Base-by-base conservation (phyloP, 768 basidiomycete species). In the Lactarius psammicola region DNA sequence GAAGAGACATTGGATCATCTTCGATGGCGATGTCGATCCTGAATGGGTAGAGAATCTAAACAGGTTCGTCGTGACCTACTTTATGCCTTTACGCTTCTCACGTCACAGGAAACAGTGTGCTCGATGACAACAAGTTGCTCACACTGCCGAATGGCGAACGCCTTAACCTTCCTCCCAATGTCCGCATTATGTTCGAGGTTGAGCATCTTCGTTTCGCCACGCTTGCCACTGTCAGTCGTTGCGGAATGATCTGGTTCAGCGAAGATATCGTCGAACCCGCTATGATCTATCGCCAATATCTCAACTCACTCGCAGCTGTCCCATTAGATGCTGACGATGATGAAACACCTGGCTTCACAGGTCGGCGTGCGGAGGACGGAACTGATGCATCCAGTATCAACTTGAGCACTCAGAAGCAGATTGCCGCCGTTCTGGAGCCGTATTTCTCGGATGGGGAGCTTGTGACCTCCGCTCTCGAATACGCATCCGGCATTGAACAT, bases 181-280 rank as follows among this genome's bases (percentile, higher is more conserved):
- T 99, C 26, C 89, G 97, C 61, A 95, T 99, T 76, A 96, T 99
- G 94, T 98, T 99, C 75, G 97, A 99, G 75, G 97, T 98, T 63
- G 97, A 98, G 75, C 94, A 97, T 75, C 85, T 99, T 70, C 90
- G 88, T 72, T 99, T 95, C 75, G 97, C 97, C 0, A 99, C 97
- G 4, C 87, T 91, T 61, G 97, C 97, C 18, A 99, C 97, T 31
- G 97, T 99, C 81, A 97, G 94, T 85, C 95, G 97, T 63, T 99
- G 97, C 73, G 97, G 97, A 75, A 99, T 99, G 97, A 96, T 99
- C 71, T 99, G 97, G 97, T 99, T 99, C 80, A 98, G 95, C 74
- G 95, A 98, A 65, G 95, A 98, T 69, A 87, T 97, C 56, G 87
- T 99, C 31, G 89, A 93, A 69, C 87, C 95, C 7, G 78, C 82